Conservation (phyloP, 371 early-diverging fungal species). For the Syncephalastrum monosporum region DNA sequence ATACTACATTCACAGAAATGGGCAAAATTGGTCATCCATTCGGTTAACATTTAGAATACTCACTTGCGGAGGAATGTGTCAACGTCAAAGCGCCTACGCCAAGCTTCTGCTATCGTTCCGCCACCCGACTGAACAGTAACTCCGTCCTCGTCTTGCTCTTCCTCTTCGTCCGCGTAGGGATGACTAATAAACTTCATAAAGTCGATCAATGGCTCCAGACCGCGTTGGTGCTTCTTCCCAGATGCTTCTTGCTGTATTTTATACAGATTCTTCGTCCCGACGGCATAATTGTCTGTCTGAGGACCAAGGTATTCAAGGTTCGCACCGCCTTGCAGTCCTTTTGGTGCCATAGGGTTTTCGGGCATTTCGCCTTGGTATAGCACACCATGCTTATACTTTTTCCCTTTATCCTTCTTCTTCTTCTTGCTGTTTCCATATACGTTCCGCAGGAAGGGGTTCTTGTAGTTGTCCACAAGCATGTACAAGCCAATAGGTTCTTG, state of each 20-base stretch:
- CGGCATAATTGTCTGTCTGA: conserved; percentile 12
- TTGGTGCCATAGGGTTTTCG: conserved; percentile 27
- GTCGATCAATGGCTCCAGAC: conserved; percentile 26
- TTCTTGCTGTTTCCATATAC: conserved; percentile 13
- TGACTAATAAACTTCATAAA: conserved; percentile 41
- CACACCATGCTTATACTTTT: conserved; percentile 14
- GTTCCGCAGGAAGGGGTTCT: conserved; percentile 31
- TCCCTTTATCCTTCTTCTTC: neutral
- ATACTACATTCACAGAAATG: conserved; percentile 9
- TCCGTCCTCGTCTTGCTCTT: conserved; percentile 6
- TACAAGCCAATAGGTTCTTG: conserved; percentile 42
- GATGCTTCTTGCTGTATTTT: conserved; percentile 20
- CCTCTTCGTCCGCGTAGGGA: conserved; percentile 16
- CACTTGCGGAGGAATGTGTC: conserved; percentile 45
- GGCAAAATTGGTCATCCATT: neutral
- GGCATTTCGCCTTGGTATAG: conserved; percentile 35
- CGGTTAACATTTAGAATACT: neutral
- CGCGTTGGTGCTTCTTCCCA: conserved; percentile 14
- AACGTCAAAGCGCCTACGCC: conserved; percentile 42
- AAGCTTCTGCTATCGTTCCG: conserved; percentile 8
- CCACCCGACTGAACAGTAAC: too few species aligned
- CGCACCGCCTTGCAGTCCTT: conserved; percentile 22
- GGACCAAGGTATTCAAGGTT: conserved; percentile 28
- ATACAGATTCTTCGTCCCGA: conserved; percentile 10
- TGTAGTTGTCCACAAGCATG: conserved; percentile 42